Evolutionary conservation across 208 protist genomes (phyloP), one percentile per base, ranked within the genome.

Genomic region (Leishmania martiniquensis): DNA sequence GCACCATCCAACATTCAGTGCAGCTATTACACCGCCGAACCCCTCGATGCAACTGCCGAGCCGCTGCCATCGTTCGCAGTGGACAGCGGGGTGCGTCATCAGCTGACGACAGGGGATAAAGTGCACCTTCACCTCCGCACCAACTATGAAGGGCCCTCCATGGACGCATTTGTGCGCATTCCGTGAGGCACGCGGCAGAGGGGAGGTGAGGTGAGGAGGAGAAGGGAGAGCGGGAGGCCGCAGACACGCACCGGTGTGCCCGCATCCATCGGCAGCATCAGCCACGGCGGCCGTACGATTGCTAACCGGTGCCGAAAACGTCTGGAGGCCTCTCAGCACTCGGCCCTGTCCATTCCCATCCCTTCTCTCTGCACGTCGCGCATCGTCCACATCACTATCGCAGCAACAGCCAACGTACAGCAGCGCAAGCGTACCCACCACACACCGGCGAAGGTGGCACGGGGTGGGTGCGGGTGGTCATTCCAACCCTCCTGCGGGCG

Each of bases 141-240:
- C 25, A 49, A 54, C n/a, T 89, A 85, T 68, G 45, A 2, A 1
- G 85, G 84, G 2, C 85, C 85, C 4, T 68, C 67, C 2, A 92
- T 95, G 89, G 49, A 87, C 20, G 82, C 82, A 22, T 93, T 87
- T 70, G 66, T 88, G 12, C 76, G 83, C 66, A 29, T 91, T 15
- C 57, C n/a, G 37, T 77, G 37, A 54, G 57, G 32, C 13, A 39
- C n/a, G 17, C 15, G 1, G 9, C 22, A 25, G 25, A 47, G 10
- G 1, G 55, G 34, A 62, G n/a, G n/a, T 15, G n/a, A 62, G 17
- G 34, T 29, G 25, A 63, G 32, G 57, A 10, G 29, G n/a, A 10
- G n/a, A 7, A 39, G 60, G 7, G 13, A 2, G 15, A 17, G 37
- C 12, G 15, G 44, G 37, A 12, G 12, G 12, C 37, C 34, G 37